A percentile compares a stretch with the other conserved stretches of the same genome.
These are phyloP conservation scores for Striga asiatica DNA, from an alignment of 257 asterid genomes.

Conservation along the genomic window DNA sequence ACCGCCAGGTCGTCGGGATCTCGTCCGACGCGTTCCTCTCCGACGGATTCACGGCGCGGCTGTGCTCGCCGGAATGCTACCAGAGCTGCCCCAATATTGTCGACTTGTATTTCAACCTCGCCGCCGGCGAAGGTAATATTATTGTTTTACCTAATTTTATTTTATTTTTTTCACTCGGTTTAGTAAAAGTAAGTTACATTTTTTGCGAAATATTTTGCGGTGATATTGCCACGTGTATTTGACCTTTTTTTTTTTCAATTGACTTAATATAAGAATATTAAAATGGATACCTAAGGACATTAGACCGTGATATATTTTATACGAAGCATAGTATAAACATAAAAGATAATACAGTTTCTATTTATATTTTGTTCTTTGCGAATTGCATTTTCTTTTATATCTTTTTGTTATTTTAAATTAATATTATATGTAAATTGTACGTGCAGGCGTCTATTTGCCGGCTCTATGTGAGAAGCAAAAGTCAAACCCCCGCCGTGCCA, in stretches of 20 bases:
- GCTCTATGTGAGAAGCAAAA: constrained; percentile 46
- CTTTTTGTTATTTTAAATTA: not conserved
- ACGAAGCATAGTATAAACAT: too few relatives aligned
- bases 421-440: not conserved
- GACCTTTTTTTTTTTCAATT: too few relatives aligned
- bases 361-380: too few relatives aligned
- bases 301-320: too few relatives aligned
- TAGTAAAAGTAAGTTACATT: too few relatives aligned
- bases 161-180: not conserved
- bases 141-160: not conserved
- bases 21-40: constrained; percentile 64
- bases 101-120: constrained; percentile 76
- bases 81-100: constrained; percentile 70
- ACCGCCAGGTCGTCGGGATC: constrained; percentile 53
- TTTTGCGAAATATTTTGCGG: too few relatives aligned
- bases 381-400: too few relatives aligned
- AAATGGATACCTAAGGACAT: too few relatives aligned
- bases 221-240: too few relatives aligned
- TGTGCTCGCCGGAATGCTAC: constrained; percentile 63
- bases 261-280: too few relatives aligned
- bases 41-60: constrained; percentile 37
- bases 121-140: constrained; percentile 72
- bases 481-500: constrained; percentile 47
- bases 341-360: too few relatives aligned
- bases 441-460: constrained; percentile 59